Evolutionary conservation across 495 filamentous ascomycete species (phyloP), one percentile per base, ranked within the genome.

Genomic region (Neurospora terricola): DNA sequence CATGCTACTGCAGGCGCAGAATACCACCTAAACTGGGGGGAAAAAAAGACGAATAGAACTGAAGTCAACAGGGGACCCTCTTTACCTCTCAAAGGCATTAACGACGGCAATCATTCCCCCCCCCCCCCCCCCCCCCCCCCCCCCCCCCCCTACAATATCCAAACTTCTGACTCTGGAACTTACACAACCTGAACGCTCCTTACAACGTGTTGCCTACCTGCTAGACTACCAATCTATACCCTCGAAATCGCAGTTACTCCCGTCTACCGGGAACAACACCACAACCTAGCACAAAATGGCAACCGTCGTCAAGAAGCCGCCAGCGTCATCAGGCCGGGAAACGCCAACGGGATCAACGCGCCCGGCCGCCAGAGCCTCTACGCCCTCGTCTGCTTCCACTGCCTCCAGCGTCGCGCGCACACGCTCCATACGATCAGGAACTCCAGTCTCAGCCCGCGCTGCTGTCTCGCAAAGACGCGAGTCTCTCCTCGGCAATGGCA

Each of bases 371-470:
- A 80, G 81, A 71, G 80, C 82, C 16, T 77, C 82, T 14, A 83
- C 84, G 37, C 80, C 83, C 45, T 79, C 84, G 42, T 80, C 80
- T 66, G 72, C 77, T 38, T 72, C 76, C 39, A 73, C 76, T 21
- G 73, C 81, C 66, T 72, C 73, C 54, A 81, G 79, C 71, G 76
- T 86, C 10, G 79, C 84, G 66, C 80, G 87, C 66, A 86, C 79
- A 39, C 84, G 87, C 70, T 87, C 87, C n/a, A 79, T 83, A 45
- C 84, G 87, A 72, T 79, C 82, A n/a, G 81, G 83, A 38, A 88
- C 88, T 4, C 90, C 90, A 34, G 87, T 92, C 16, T 92, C 91
- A 68, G 91, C 91, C 70, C 89, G 91, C 76, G 89, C 89, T 23
- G 87, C 90, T 62, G 82, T 80, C 39, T 84, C 87, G 72, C 86